Base-by-base conservation (phyloP, 2,329 filamentous ascomycete genomes). In the Colletotrichum cereale region DNA sequence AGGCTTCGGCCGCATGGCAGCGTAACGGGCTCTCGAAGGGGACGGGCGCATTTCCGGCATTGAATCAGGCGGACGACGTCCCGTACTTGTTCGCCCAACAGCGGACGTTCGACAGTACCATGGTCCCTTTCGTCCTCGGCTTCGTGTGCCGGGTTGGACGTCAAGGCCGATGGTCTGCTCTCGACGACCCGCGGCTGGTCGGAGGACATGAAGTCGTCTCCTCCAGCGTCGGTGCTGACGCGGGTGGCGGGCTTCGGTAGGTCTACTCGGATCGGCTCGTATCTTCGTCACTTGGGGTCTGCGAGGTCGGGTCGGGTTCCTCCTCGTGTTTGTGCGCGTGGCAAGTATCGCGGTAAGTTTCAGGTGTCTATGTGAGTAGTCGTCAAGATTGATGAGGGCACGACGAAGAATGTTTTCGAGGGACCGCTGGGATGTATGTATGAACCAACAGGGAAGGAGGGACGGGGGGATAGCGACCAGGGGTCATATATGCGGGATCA, bases 1-100 rank as follows among this genome's bases (percentile, higher is more conserved):
- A 97, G 81, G 14, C 91, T 91, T 77, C 92, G 89, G 36, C 95
- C 94, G 79, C 95, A 98, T 6, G 95, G 94, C 5, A 97, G 84
- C 0, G 93, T 93, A 67, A 94, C 86, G 6, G 95, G 93, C 11
- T 89, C 85, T 56, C 82, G 85, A 38, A 96, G 84, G 1, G 92
- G 91, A 53, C 84, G 84, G 4, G 91, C 93, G 80, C 95, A 97
- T 73, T 88, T 83, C 14, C 87, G 87, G 79, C 95, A 98, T 82
- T 97, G 94, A 64, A 96, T 86, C 50, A 96, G 84, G 53, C 91
- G 91, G 73, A 97, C 86, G 66, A 95, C 84, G 68, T 88, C 84
- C 74, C 92, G 86, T 24, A 89, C 87, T 78, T 91, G 85, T 73
- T 84, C 82, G 74, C 85, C 82, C 58, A 42, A 40, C 67, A 74